These are phyloP conservation scores for sorghum (Sorghum bicolor) DNA, from an alignment of 176 grass and related monocot genomes.

Conservation along the genomic window Sorghum_bicolor_NCBIv3 NC_012872.2:67156001-67156500, in stretches of 20 bases:
- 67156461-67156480: slow-evolving; percentile 31
- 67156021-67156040: slow-evolving; percentile 63
- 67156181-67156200: slow-evolving; percentile 34
- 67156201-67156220: slow-evolving; percentile 55
- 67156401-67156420: slow-evolving; percentile 40
- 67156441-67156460: slow-evolving; percentile 37
- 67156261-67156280: neutral
- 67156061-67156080: slow-evolving; percentile 83
- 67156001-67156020: slow-evolving; percentile 3
- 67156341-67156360: slow-evolving; percentile 15
- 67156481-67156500: slow-evolving; percentile 22
- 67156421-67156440: slow-evolving; percentile 43
- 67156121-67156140: slow-evolving; percentile 61
- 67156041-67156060: slow-evolving; percentile 85
- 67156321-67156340: slow-evolving; percentile 26
- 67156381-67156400: slow-evolving; percentile 14
- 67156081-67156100: slow-evolving; percentile 96
- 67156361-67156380: slow-evolving; percentile 36
- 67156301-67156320: slow-evolving; percentile 7
- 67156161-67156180: slow-evolving; percentile 56
- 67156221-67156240: slow-evolving; percentile 38
- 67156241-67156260: slow-evolving; percentile 23
- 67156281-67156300: neutral
- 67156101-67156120: slow-evolving; percentile 83
- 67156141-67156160: slow-evolving; percentile 75